Evolutionary conservation across 2,329 filamentous ascomycete genomes (phyloP).

Genomic region (Epichloe sp.): DNA sequence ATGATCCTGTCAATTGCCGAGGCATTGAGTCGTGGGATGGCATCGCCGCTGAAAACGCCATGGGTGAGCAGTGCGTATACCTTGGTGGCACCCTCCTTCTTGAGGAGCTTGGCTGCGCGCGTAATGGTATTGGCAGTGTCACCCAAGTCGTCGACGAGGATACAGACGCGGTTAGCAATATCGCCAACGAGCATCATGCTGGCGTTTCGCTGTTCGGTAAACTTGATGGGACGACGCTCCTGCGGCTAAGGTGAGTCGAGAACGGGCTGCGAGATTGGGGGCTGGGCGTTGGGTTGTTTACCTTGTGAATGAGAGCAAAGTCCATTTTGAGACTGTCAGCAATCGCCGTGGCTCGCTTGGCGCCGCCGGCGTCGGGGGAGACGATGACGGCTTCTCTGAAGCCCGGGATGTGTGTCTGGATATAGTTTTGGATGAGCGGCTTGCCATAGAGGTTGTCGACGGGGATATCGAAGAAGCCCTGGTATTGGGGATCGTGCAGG

Average conservation of each 20-base stretch:
- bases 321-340: slow-evolving; percentile 87
- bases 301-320: slow-evolving; percentile 97
- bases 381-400: slow-evolving; percentile 83
- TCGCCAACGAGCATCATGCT: slow-evolving; percentile 94
- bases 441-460: slow-evolving; percentile 94
- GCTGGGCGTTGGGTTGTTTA: slow-evolving; percentile 13
- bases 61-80: slow-evolving; percentile 92
- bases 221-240: slow-evolving; percentile 81
- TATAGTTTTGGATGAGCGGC: slow-evolving; percentile 56
- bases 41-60: slow-evolving; percentile 88
- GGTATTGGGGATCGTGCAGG: slow-evolving; percentile 89
- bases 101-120: slow-evolving; percentile 87
- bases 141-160: slow-evolving; percentile 85
- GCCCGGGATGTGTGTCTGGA: slow-evolving; percentile 70
- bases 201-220: slow-evolving; percentile 78
- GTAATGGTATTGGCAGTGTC: slow-evolving; percentile 98
- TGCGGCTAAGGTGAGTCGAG: slow-evolving; percentile 26
- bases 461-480: slow-evolving; percentile 97
- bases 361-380: slow-evolving; percentile 84
- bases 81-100: slow-evolving; percentile 83
- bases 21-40: slow-evolving; percentile 85
- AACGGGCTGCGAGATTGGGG: slow-evolving; percentile 13
- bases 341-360: slow-evolving; percentile 90
- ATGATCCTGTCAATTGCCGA: slow-evolving; percentile 87
- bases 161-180: slow-evolving; percentile 67